Percentiles rank a stretch among this genome's conserved stretches.
phyloP scores from a whole-genome alignment of 2,329 filamentous ascomycete species.

The Pseudocercospora fuligena region DNA sequence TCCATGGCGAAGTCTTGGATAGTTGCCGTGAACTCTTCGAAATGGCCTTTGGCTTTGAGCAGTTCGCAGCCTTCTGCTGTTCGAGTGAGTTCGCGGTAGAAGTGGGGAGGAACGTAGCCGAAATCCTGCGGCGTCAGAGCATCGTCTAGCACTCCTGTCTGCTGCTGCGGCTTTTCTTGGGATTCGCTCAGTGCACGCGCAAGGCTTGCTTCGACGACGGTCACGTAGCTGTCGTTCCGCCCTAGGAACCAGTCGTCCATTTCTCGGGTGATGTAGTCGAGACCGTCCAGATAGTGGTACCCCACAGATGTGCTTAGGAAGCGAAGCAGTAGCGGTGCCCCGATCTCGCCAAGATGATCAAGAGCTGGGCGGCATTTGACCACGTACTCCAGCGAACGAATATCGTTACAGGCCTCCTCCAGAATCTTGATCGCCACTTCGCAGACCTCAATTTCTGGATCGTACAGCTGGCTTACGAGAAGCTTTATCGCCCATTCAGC shows the following conservation, averaged over 20 bases:
- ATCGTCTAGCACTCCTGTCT: conserved; percentile 45
- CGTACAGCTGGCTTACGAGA: conserved; percentile 97
- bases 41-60: conserved; percentile 90
- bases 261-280: conserved; percentile 98
- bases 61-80: conserved; percentile 91
- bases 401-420: conserved; percentile 95
- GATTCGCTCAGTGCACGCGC: conserved; percentile 76
- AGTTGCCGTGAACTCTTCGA: conserved; percentile 87
- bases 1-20: conserved; percentile 88
- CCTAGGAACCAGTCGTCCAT: conserved; percentile 99
- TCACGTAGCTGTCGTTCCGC: conserved; percentile 94
- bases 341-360: conserved; percentile 95
- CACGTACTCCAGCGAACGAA: conserved; percentile 88
- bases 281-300: conserved; percentile 93
- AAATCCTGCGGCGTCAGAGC: conserved; percentile 55
- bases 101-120: conserved; percentile 84
- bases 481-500: conserved; percentile 96
- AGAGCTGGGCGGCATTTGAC: conserved; percentile 93
- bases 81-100: conserved; percentile 92
- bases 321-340: conserved; percentile 85
- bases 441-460: conserved; percentile 95
- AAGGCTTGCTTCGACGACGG: conserved; percentile 91
- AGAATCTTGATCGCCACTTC: conserved; percentile 95
- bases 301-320: conserved; percentile 96
- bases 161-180: conserved; percentile 57